A percentile compares a stretch with the other conserved stretches of the same genome.
These are phyloP conservation scores for Voacanga thouarsii DNA, from an alignment of 257 asterid genomes.

Conservation along the genomic window DNA sequence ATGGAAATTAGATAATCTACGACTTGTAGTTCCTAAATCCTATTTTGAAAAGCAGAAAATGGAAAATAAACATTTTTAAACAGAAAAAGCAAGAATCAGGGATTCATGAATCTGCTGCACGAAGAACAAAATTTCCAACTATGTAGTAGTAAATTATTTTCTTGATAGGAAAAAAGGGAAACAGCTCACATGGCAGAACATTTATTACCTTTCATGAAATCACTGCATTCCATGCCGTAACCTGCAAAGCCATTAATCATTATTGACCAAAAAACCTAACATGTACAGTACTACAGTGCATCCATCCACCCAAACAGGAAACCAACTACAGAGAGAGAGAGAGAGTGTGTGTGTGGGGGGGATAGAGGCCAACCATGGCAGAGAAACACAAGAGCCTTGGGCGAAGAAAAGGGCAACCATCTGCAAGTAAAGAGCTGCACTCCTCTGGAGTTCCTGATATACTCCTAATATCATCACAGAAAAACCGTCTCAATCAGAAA, in stretches of 20 bases:
- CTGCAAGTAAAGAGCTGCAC: conserved; percentile 76
- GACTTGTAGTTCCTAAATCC: not conserved
- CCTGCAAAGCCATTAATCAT: conserved; percentile 54
- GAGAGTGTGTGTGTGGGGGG: conserved; percentile 23
- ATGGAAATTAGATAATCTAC: not conserved
- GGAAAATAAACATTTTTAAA: not conserved
- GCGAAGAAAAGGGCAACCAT: conserved; percentile 84
- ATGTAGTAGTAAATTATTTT: not conserved
- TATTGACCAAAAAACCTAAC: not conserved
- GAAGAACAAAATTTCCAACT: not conserved
- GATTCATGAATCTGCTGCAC: not conserved
- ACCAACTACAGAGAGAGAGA: not conserved
- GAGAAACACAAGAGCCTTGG: conserved; percentile 94
- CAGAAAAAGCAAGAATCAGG: not conserved
- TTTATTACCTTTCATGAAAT: conserved; percentile 71
- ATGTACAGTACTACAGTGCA: not conserved
- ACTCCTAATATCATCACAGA: conserved; percentile 38
- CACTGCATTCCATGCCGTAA: conserved; percentile 98
- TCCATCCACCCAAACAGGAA: not conserved
- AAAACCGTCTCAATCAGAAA: not conserved
- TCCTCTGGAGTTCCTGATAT: conserved; percentile 69
- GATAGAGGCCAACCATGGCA: conserved; percentile 77
- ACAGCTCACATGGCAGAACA: conserved; percentile 7
- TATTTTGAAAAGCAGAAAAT: not conserved
- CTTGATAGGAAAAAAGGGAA: not conserved